Conservation (phyloP, 1,139 yeast genomes). For the Hyphopichia fennica region DNA sequence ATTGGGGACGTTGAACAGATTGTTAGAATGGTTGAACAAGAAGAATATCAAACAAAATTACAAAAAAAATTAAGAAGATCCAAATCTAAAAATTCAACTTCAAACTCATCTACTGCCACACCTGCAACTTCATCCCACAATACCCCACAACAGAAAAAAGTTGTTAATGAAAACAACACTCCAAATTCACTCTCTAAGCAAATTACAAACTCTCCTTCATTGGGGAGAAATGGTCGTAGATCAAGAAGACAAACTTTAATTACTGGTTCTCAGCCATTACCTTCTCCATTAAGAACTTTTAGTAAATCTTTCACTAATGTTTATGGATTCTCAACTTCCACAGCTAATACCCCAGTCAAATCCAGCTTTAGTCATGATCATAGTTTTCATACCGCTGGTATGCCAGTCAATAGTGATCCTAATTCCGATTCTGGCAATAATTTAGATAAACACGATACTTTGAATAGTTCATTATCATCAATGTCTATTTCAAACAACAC, state of each 20-base stretch:
- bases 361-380: slow-evolving; percentile 17
- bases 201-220: slow-evolving; percentile 31
- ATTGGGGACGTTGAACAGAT: slow-evolving; percentile 76
- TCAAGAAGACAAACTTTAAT: slow-evolving; percentile 74
- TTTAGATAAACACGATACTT: slow-evolving; percentile 14
- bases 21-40: slow-evolving; percentile 54
- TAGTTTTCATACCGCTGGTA: slow-evolving; percentile 2
- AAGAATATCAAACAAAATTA: slow-evolving; percentile 50
- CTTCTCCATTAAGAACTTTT: slow-evolving; percentile 65
- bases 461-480: slow-evolving; percentile 43
- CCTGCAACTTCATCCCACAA: slow-evolving; percentile 10
- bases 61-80: slow-evolving; percentile 36
- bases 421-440: slow-evolving; percentile 2
- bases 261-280: slow-evolving; percentile 85
- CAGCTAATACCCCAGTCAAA: slow-evolving; percentile 43
- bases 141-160: slow-evolving; percentile 9
- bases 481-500: slow-evolving; percentile 39
- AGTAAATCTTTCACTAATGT: slow-evolving; percentile 39
- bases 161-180: slow-evolving; percentile 3
- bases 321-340: slow-evolving; percentile 39
- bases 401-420: background rate
- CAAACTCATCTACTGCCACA: slow-evolving; percentile 1
- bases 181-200: slow-evolving; percentile 7
- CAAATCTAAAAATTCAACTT: slow-evolving; percentile 15
- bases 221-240: slow-evolving; percentile 51